Conservation (phyloP, 257 asterid species). For the Ballota nigra region DNA sequence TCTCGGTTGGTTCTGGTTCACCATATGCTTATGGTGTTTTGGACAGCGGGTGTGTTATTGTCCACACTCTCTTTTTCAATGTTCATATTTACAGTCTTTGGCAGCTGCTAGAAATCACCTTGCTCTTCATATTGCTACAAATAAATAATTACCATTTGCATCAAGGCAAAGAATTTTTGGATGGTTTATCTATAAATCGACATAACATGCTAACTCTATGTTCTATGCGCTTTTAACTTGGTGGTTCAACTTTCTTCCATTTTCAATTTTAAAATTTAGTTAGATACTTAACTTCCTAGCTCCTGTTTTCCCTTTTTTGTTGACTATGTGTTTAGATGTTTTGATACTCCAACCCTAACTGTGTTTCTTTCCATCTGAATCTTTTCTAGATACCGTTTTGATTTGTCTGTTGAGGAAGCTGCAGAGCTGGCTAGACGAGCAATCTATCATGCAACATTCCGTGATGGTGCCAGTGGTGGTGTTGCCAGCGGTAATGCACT, state of each 20-base stretch:
- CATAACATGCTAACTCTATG: not conserved
- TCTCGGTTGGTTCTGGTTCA: slow-evolving; percentile 98
- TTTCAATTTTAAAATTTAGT: not conserved
- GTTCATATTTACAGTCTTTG: not conserved
- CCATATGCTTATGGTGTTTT: slow-evolving; percentile 95
- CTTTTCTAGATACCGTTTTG: not conserved
- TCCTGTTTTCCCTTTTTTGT: not conserved
- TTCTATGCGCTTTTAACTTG: not conserved
- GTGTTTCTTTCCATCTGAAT: not conserved
- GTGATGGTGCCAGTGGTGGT: slow-evolving; percentile 93
- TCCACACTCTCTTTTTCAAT: not conserved
- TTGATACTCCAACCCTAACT: not conserved
- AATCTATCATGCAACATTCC: slow-evolving; percentile 88
- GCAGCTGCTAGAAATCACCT: not conserved
- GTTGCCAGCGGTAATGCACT: slow-evolving; percentile 68
- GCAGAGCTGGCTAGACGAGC: slow-evolving; percentile 82
- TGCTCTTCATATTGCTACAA: not conserved
- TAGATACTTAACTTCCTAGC: not conserved
- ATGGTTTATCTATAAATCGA: not conserved
- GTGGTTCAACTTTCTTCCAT: not conserved
- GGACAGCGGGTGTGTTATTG: slow-evolving; percentile 75
- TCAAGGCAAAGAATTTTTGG: not conserved
- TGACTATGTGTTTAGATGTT: not conserved
- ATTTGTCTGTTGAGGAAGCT: slow-evolving; percentile 67
- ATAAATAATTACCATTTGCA: not conserved